phyloP scores from a whole-genome alignment of 169 alveolate species.

The Hammondia hammondi region DNA sequence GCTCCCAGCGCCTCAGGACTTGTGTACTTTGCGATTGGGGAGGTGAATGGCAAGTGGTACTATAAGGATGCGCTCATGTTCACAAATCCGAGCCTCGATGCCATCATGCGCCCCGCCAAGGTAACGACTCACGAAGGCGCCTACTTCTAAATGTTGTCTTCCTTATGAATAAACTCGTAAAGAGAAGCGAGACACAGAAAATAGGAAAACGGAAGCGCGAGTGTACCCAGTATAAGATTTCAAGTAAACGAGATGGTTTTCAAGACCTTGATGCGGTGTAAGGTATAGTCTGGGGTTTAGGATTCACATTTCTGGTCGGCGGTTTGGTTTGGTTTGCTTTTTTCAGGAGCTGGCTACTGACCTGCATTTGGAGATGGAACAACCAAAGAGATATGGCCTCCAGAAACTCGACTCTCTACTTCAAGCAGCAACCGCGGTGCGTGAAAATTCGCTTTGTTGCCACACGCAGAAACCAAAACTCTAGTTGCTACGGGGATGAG shows the following conservation, averaged over 20 bases:
- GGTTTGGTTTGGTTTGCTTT: background rate
- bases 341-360: slow-evolving; percentile 9
- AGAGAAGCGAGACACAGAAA: too few species aligned
- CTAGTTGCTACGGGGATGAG: too few species aligned
- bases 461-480: too few species aligned
- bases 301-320: background rate
- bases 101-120: slow-evolving; percentile 23
- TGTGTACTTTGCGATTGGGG: background rate
- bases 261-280: too few species aligned
- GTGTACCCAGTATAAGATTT: too few species aligned
- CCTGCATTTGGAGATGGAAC: background rate
- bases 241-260: too few species aligned
- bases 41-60: slow-evolving; percentile 2
- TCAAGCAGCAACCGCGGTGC: background rate
- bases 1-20: slow-evolving; percentile 4
- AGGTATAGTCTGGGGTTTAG: too few species aligned
- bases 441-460: background rate
- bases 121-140: background rate
- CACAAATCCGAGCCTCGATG: slow-evolving; percentile 16
- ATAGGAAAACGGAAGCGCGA: too few species aligned
- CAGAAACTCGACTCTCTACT: background rate
- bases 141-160: too few species aligned
- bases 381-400: background rate
- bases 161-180: too few species aligned
- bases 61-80: slow-evolving; percentile 5